Conservation (phyloP, 768 basidiomycete genomes). For the Trametes coccinea region DNA sequence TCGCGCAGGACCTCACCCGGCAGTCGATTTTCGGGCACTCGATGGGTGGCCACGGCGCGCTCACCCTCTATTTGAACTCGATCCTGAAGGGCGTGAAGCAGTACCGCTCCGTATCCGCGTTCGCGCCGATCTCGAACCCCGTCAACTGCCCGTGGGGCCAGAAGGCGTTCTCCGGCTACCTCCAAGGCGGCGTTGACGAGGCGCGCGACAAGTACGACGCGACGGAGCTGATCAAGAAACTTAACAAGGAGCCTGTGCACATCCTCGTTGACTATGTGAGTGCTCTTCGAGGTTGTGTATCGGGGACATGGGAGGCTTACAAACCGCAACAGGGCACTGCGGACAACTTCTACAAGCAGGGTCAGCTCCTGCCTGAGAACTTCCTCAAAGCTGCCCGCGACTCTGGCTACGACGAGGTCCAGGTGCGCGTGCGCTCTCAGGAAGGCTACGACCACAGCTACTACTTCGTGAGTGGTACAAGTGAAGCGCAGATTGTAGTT, state of each 20-base stretch:
- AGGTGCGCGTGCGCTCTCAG: slow-evolving; percentile 78
- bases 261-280: slow-evolving; percentile 86
- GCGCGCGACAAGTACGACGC: slow-evolving; percentile 79
- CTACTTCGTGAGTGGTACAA: slow-evolving; percentile 63
- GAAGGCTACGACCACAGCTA: slow-evolving; percentile 89
- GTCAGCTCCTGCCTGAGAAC: slow-evolving; percentile 88
- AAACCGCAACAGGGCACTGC: slow-evolving; percentile 56
- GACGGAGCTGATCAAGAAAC: slow-evolving; percentile 70
- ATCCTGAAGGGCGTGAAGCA: slow-evolving; percentile 44
- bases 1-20: slow-evolving; percentile 70
- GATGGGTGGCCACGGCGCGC: slow-evolving; percentile 97
- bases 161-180: slow-evolving; percentile 88
- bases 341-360: slow-evolving; percentile 82
- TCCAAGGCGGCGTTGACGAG: slow-evolving; percentile 74
- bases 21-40: slow-evolving; percentile 95
- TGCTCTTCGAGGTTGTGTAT: not conserved
- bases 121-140: slow-evolving; percentile 85
- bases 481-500: too few relatives aligned
- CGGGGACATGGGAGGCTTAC: not conserved
- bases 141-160: slow-evolving; percentile 87
- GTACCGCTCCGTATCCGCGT: slow-evolving; percentile 88
- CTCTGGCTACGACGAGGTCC: slow-evolving; percentile 68
- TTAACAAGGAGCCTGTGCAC: slow-evolving; percentile 59
- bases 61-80: slow-evolving; percentile 85
- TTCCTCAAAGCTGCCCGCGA: slow-evolving; percentile 79